A percentile compares a stretch with the other conserved stretches of the same genome.
These are phyloP conservation scores for Podila epicladia DNA, from an alignment of 192 early-diverging fungal species.

Conservation along the genomic window DNA sequence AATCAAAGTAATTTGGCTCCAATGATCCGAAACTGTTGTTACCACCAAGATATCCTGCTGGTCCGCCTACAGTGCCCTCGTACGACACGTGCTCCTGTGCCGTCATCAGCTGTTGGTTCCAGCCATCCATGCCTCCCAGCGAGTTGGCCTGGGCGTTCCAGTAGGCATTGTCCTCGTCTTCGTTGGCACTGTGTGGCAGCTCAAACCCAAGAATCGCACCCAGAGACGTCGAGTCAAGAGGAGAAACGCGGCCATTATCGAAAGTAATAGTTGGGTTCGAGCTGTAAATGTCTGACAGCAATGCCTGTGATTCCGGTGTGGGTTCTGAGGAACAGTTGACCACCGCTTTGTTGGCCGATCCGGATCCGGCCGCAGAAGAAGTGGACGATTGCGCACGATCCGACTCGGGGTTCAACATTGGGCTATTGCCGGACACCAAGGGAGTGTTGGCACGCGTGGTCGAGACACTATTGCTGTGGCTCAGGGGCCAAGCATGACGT, in stretches of 20 bases:
- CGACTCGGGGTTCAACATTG: conserved; percentile 22
- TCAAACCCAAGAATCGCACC: conserved; percentile 50
- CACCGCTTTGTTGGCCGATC: neutral
- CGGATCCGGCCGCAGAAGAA: neutral
- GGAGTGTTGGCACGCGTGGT: conserved; percentile 42
- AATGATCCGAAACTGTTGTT: conserved; percentile 45
- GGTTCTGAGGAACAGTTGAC: conserved; percentile 46
- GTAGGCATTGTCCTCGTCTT: conserved; percentile 48
- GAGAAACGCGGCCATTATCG: conserved; percentile 38
- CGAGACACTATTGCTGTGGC: conserved; percentile 39
- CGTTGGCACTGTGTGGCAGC: conserved; percentile 44
- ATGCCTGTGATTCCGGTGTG: conserved; percentile 27
- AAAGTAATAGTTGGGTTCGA: conserved; percentile 47
- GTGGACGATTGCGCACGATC: conserved; percentile 1
- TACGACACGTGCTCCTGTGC: conserved; percentile 48
- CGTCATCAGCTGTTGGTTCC: conserved; percentile 50
- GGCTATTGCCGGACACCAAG: conserved; percentile 13
- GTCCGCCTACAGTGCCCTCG: conserved; percentile 39
- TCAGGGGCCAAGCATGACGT: conserved; percentile 30
- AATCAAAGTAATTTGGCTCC: conserved; percentile 35
- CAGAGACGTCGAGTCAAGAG: conserved; percentile 42
- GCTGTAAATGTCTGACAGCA: conserved; percentile 46
- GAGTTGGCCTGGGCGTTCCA: conserved; percentile 52
- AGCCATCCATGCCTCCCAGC: conserved; percentile 48
- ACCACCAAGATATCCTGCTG: conserved; percentile 38